Conservation (phyloP, 345 rosid genomes). For the Arabis alpina region DNA sequence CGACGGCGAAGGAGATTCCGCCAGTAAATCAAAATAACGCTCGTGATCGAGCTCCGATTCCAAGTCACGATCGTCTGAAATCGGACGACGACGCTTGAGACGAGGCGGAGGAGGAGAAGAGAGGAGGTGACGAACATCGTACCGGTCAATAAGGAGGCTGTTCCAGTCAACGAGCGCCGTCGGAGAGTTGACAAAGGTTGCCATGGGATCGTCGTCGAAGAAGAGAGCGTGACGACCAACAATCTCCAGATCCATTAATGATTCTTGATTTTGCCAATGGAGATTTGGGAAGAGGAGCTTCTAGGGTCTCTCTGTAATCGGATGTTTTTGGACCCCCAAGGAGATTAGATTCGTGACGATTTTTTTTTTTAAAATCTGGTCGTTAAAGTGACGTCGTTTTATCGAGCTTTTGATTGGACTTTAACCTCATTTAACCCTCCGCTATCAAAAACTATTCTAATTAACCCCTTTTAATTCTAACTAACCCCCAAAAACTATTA, state of each 20-base stretch:
- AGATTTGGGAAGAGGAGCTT: conserved; percentile 27
- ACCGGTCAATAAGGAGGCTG: conserved; percentile 88
- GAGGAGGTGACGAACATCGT: conserved; percentile 97
- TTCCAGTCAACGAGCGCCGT: conserved; percentile 94
- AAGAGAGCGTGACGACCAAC: conserved; percentile 91
- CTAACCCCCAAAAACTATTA: no score
- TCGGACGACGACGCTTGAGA: conserved; percentile 51
- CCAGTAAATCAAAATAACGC: conserved; percentile 72
- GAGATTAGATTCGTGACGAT: neutral
- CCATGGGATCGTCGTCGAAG: conserved; percentile 89
- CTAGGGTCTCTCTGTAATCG: conserved; percentile 12
- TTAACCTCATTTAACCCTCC: no score
- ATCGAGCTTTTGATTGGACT: no score
- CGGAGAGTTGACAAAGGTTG: conserved; percentile 77
- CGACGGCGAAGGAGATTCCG: conserved; percentile 43
- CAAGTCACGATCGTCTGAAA: conserved; percentile 43
- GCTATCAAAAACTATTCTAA: no score
- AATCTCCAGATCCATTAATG: conserved; percentile 77
- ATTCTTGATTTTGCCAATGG: neutral
- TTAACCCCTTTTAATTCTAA: no score
- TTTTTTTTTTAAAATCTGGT: neutral
- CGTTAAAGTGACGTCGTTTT: conserved; percentile 6
- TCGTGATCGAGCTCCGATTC: conserved; percentile 77
- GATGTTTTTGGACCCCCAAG: conserved; percentile 1
- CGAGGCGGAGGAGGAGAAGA: conserved; percentile 82